Conservation (phyloP, 768 basidiomycete genomes). For the Sarcomyxa edulis region DNA sequence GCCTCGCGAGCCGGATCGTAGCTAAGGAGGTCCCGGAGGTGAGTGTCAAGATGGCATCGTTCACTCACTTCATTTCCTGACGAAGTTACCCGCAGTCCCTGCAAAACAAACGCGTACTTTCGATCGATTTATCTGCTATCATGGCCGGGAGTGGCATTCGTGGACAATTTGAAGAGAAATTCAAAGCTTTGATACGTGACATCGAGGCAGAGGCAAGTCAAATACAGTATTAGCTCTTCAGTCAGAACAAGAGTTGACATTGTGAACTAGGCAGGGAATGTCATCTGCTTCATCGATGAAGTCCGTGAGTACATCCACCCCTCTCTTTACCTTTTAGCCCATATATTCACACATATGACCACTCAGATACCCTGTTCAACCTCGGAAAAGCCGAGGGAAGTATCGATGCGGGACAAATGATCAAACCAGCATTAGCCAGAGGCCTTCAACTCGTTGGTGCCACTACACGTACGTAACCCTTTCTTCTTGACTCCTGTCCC, state of each 20-base stretch:
- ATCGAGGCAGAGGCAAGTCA: conserved; percentile 73
- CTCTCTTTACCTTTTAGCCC: not conserved
- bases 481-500: not conserved
- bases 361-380: conserved; percentile 71
- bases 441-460: conserved; percentile 88
- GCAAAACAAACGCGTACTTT: conserved; percentile 81
- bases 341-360: not conserved
- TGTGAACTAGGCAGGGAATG: conserved; percentile 66
- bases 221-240: conserved; percentile 7
- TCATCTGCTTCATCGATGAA: conserved; percentile 94
- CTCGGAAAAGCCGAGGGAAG: conserved; percentile 90
- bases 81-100: conserved; percentile 62
- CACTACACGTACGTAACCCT: conserved; percentile 63
- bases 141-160: conserved; percentile 89
- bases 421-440: conserved; percentile 84
- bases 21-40: conserved; percentile 91
- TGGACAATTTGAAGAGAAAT: conserved; percentile 91
- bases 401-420: conserved; percentile 91
- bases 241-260: too few species aligned
- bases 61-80: too few species aligned
- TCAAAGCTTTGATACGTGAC: conserved; percentile 84
- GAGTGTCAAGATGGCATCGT: conserved; percentile 8
- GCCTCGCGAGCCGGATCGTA: conserved; percentile 81
- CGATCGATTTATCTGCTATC: conserved; percentile 78
- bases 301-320: conserved; percentile 83